These are phyloP conservation scores for Scenedesmus sp. DNA, from an alignment of 163 green algal genomes.

Conservation along the genomic window DNA sequence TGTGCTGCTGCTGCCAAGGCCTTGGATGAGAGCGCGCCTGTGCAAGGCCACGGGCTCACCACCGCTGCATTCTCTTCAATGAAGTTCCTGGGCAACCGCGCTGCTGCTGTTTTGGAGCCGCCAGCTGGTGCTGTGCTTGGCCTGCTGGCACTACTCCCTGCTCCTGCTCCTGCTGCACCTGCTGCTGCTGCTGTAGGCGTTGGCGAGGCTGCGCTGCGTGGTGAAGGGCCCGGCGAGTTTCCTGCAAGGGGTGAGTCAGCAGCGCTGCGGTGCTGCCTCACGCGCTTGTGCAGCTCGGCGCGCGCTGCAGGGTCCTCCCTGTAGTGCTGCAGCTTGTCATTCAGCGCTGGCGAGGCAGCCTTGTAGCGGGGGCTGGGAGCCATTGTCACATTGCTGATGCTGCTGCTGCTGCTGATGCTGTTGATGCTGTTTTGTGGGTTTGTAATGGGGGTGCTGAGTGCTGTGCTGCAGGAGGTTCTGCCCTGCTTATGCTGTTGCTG, in stretches of 20 bases:
- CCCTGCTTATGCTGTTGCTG: not conserved
- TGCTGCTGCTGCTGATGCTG: not conserved
- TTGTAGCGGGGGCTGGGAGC: not conserved
- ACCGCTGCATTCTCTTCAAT: slow-evolving; percentile 36
- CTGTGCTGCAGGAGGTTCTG: not conserved
- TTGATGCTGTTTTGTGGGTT: not conserved
- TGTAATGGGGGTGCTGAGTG: not conserved
- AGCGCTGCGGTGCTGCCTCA: not conserved
- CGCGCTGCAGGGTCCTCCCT: not conserved
- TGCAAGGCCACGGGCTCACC: slow-evolving; percentile 34
- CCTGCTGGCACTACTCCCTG: not conserved
- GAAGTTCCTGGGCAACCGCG: slow-evolving; percentile 3
- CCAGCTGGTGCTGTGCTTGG: not conserved
- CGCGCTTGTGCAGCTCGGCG: not conserved
- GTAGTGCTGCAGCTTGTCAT: slow-evolving; percentile 17
- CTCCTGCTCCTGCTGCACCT: not conserved
- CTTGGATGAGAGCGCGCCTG: slow-evolving; percentile 17
- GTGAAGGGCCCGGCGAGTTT: not conserved
- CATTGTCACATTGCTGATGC: not conserved
- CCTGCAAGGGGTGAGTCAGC: not conserved
- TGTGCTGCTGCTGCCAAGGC: slow-evolving; percentile 18
- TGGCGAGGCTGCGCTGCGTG: not conserved
- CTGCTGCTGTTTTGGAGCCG: not conserved
- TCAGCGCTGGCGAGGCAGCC: not conserved
- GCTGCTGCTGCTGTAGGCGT: not conserved